These are phyloP conservation scores for Myxozyma udenii DNA, from an alignment of 805 yeast species.

Conservation along the genomic window DNA sequence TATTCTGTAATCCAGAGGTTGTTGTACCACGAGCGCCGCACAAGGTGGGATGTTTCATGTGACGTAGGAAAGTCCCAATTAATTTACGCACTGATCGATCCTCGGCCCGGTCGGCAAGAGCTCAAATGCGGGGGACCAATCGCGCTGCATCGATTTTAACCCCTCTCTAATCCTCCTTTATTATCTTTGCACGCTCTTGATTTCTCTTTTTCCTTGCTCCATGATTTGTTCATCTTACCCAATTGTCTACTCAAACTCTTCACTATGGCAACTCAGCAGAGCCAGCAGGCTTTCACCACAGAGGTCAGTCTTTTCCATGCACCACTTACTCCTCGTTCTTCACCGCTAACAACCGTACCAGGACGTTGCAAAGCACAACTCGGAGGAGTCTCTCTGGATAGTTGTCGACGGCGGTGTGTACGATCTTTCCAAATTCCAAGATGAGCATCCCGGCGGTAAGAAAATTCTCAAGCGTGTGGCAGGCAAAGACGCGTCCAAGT, in stretches of 20 bases:
- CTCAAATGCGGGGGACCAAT: too few relatives aligned
- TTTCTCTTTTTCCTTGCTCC: neutral
- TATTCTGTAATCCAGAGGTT: too few relatives aligned
- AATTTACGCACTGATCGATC: too few relatives aligned
- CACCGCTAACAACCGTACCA: conserved; percentile 20
- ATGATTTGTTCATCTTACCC: neutral
- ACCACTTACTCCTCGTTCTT: too few relatives aligned
- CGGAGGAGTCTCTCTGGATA: conserved; percentile 81
- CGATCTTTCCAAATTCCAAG: conserved; percentile 66
- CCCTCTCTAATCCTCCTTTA: too few relatives aligned
- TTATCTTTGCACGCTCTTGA: neutral
- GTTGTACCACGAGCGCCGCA: too few relatives aligned
- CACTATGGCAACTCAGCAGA: conserved; percentile 14
- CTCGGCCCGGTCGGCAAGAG: too few relatives aligned
- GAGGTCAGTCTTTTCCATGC: conserved; percentile 13
- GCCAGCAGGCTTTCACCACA: conserved; percentile 12
- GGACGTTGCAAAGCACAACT: conserved; percentile 69
- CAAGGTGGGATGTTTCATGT: too few relatives aligned
- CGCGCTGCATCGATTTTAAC: too few relatives aligned
- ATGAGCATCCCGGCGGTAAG: conserved; percentile 77
- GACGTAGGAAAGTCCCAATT: too few relatives aligned
- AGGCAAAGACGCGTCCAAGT: conserved; percentile 65
- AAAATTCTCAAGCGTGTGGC: conserved; percentile 77
- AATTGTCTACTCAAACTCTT: too few relatives aligned
- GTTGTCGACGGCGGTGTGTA: conserved; percentile 71